These are phyloP conservation scores for Luffa aegyptiaca DNA, from an alignment of 306 rosid species.

Conservation along the genomic window DNA sequence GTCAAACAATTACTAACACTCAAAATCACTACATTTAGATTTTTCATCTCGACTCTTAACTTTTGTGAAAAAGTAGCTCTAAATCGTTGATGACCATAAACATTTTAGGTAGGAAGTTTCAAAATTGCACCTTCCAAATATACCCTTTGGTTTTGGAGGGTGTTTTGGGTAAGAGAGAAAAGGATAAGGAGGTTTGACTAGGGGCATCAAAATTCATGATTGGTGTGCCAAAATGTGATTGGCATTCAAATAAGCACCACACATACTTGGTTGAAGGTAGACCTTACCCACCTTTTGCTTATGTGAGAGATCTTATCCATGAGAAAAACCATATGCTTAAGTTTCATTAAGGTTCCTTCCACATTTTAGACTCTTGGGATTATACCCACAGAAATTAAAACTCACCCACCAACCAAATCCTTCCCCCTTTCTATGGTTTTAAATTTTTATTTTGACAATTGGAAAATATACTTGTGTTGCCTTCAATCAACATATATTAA, in stretches of 20 bases:
- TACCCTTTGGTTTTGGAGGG: neutral
- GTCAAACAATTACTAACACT: neutral
- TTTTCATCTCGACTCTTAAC: too few species aligned
- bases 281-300: conserved; percentile 6
- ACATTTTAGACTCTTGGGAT: neutral
- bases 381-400: neutral
- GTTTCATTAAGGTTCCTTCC: neutral
- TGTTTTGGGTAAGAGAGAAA: neutral
- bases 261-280: conserved; percentile 6
- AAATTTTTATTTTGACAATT: neutral
- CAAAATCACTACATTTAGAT: neutral
- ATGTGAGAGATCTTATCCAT: conserved; percentile 16
- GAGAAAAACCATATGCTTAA: neutral
- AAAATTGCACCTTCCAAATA: neutral
- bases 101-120: neutral
- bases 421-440: neutral
- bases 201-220: conserved; percentile 8
- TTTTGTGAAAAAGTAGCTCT: neutral
- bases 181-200: conserved; percentile 42
- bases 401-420: neutral
- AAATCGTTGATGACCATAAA: neutral
- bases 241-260: conserved; percentile 21
- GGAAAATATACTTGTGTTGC: neutral
- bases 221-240: neutral
- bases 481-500: neutral